Conservation (phyloP, 129 eudicot genomes). For the Cynara cardunculus region DNA sequence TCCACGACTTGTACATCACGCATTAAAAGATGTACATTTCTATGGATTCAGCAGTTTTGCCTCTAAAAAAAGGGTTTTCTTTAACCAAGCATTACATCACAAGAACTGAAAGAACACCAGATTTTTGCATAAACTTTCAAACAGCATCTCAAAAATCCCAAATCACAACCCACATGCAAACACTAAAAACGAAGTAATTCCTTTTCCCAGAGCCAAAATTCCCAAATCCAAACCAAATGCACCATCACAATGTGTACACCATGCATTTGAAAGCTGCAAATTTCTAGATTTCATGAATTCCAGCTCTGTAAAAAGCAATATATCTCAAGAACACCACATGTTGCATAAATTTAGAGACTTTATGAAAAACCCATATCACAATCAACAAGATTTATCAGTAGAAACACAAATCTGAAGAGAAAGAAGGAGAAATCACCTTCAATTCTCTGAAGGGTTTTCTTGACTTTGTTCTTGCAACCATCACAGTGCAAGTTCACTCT, state of each 20-base stretch:
- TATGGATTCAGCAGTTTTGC: neutral
- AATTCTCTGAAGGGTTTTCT: conserved; percentile 47
- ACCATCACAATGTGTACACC: conserved; percentile 5
- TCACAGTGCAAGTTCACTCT: conserved; percentile 54
- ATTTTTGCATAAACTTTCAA: conserved; percentile 4
- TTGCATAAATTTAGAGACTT: conserved; percentile 10
- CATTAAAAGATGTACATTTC: conserved; percentile 2
- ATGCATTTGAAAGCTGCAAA: neutral
- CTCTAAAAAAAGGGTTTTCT: neutral
- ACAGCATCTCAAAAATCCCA: conserved; percentile 14
- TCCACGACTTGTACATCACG: conserved; percentile 12
- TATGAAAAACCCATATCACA: neutral
- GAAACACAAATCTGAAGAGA: conserved; percentile 3
- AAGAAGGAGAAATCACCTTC: conserved; percentile 31
- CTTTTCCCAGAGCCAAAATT: neutral
- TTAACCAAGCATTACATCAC: conserved; percentile 18
- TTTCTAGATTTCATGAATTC: neutral
- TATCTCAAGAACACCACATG: conserved; percentile 4
- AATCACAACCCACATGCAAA: conserved; percentile 2
- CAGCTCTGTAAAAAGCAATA: conserved; percentile 12
- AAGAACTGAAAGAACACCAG: conserved; percentile 12
- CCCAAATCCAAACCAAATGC: conserved; percentile 3
- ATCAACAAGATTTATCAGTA: conserved; percentile 12
- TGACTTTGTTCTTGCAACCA: conserved; percentile 52
- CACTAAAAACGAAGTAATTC: neutral